A percentile compares a stretch with the other conserved stretches of the same genome.
These are phyloP conservation scores for Physcomitrium patens DNA, from an alignment of 225 moss, liverwort and hornwort genomes.

Conservation along the genomic window DNA sequence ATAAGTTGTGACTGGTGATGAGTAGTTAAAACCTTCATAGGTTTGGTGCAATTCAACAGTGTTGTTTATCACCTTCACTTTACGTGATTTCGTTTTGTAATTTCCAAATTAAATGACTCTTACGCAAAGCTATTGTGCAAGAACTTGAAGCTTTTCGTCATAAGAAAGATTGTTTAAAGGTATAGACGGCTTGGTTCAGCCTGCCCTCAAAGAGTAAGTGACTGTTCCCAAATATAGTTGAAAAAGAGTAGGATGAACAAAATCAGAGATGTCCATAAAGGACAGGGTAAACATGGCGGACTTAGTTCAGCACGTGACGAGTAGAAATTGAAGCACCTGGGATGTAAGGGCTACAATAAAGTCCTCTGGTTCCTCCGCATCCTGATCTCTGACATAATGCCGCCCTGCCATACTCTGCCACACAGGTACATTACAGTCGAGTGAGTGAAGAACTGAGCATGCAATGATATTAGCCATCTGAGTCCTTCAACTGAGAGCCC, in stretches of 20 bases:
- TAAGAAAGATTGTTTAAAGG: constrained; percentile 1
- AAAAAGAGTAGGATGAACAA: not conserved
- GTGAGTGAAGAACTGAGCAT: not conserved
- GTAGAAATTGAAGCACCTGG: constrained; percentile 48
- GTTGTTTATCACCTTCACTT: constrained; percentile 4
- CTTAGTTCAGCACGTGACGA: constrained; percentile 5
- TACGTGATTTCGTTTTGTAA: constrained; percentile 7
- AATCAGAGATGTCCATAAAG: constrained; percentile 13
- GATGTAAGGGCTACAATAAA: constrained; percentile 80
- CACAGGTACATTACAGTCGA: not conserved
- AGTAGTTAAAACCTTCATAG: not conserved
- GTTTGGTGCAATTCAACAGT: constrained; percentile 2
- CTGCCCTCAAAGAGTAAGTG: no score
- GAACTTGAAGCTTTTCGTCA: not conserved
- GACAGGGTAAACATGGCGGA: constrained; percentile 13
- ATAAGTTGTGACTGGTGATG: not conserved
- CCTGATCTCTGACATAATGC: constrained; percentile 77
- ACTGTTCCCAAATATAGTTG: no score
- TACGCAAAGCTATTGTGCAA: not conserved
- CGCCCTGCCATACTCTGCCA: constrained; percentile 56
- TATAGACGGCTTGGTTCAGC: no score
- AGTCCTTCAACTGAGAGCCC: constrained; percentile 12
- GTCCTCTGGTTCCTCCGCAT: constrained; percentile 95
- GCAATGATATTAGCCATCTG: not conserved
- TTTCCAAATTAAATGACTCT: not conserved